These are phyloP conservation scores for Solanum pennellii DNA, from an alignment of 257 asterid genomes.

Conservation along the genomic window DNA sequence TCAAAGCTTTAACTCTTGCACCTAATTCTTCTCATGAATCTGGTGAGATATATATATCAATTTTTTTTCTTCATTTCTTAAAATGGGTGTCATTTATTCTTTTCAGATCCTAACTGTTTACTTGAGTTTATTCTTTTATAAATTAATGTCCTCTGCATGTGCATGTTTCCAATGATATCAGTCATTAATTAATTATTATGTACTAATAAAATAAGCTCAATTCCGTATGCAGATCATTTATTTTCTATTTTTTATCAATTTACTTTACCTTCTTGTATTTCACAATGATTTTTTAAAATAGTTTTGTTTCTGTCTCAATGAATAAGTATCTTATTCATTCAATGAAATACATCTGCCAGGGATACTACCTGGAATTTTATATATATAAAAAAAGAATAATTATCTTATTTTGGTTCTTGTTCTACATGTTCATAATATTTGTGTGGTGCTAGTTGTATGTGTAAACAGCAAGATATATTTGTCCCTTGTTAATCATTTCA, in stretches of 20 bases:
- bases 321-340: background rate
- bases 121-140: background rate
- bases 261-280: background rate
- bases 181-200: conserved; percentile 10
- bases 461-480: background rate
- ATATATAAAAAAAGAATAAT: too few relatives aligned
- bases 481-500: background rate
- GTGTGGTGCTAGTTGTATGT: background rate
- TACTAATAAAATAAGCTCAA: background rate
- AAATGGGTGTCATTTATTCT: conserved; percentile 6
- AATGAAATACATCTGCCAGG: too few relatives aligned
- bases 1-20: conserved; percentile 56
- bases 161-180: conserved; percentile 50
- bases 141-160: conserved; percentile 23
- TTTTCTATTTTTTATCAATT: conserved; percentile 20
- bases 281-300: background rate
- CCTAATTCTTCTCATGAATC: conserved; percentile 24
- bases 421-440: background rate
- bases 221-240: conserved; percentile 16
- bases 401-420: background rate
- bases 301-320: background rate
- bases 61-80: background rate
- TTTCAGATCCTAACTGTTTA: conserved; percentile 23
- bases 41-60: conserved; percentile 23
- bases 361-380: too few relatives aligned